Evolutionary conservation across 352 stramenopile genomes (phyloP), one percentile per base, ranked within the genome.

Genomic region (Phytophthora niederhauseri): DNA sequence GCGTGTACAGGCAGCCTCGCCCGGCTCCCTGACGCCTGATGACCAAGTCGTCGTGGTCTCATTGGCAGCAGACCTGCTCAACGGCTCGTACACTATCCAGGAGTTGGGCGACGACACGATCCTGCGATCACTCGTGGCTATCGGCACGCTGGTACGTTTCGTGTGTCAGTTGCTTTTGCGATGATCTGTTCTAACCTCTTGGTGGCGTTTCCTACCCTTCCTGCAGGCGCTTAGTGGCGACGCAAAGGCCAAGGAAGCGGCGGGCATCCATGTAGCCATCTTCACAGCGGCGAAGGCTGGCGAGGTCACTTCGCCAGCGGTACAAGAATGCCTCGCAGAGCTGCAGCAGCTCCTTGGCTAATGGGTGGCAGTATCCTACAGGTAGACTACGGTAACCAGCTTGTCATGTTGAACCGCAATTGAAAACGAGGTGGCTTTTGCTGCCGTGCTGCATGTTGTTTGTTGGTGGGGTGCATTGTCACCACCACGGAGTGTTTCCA

Each of bases 51-150:
- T 81, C 2, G 66, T 91, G 34, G 74, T 82, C 41, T 88, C 84
- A 2, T 57, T 84, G 24, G 72, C 76, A 1, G 84, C 80, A 59
- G 75, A 84, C 19, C 64, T 91, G 22, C 56, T 93, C 20, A 87
- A 87, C 48, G 73, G 81, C 22, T 62, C 80, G 8, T 75, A 75
- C 28, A 70, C 80, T 12, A 61, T 95, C 17, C 70, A 86, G 45
- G 80, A 92, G 48, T 64, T 92, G n/a, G 83, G 84, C n/a, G 86
- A 95, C 61, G 86, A 95, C 59, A 81, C 85, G 5, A 80, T 94
- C 53, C 68, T 93, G 53, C 85, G 88, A 53, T 78, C 77, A 8
- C 66, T 95, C 17, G 75, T 92, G 28, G 65, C 86, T 5, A 79
- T 94, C 31, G 88, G 84, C 24, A 90, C 86, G 3, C 60, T 95